Evolutionary conservation across 23 red algal genomes (phyloP), one percentile per base, ranked within the genome.

Genomic region (Gracilaria vermiculophylla): DNA sequence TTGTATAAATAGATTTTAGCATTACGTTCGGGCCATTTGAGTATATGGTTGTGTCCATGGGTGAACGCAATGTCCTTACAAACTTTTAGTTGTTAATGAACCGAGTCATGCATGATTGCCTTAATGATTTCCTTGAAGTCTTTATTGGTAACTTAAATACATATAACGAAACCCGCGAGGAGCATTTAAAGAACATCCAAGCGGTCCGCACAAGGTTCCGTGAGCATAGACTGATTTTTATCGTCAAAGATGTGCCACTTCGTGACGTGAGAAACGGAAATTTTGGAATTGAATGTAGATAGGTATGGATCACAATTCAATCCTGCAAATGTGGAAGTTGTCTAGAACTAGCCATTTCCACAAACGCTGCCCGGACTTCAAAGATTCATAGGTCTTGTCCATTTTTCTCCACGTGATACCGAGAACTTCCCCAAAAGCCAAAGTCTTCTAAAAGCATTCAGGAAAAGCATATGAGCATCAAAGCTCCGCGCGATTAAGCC

Each of bases 61-160:
- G 40, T 23, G 47, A 60, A 17, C 57, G 76, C 52, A 80, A 80
- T 56, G 76, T 44, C 8, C 76, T 44, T n/a, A 44, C 43, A 8
- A 80, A 0, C 6, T 80, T 54, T 44, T 21, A 80, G 48, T 60
- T 0, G 23, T 12, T 80, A 8, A 80, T 80, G 44, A 56, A 80
- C 15, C 10, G 15, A 20, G 35, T 80, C 0, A 53, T 80, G n/a
- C 42, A 3, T 0, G 76, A 80, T 14, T 53, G 6, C 24, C 15
- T 77, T 17, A 41, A 77, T 17, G 36, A 16, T 19, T 77, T 16
- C 0, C 42, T 80, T 0, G 48, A 60, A 16, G 48, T 80, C 9
- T 85, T 44, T 69, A 27, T 1, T 23, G 62, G 72, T 53, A 58
- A 85, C 36, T 19, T 85, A 0, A 27, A 75, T 5, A 73, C 76